A percentile compares a stretch with the other conserved stretches of the same genome.
Conservation (phyloP, 176 grass and related monocot species). For the Miscanthus lutarioriparius region DNA sequence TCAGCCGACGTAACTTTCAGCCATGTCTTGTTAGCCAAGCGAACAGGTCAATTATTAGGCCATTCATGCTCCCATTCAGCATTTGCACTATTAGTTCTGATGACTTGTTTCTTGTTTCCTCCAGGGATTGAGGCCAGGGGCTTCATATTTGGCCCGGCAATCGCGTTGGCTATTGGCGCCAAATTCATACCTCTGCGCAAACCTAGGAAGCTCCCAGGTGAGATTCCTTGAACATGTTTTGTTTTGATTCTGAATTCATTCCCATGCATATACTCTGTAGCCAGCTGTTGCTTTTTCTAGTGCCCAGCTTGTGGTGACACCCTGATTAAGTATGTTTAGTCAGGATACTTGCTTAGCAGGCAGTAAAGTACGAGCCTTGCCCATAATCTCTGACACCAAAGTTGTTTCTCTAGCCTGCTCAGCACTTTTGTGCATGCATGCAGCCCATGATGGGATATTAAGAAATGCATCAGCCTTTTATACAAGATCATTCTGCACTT, state of each 20-base stretch:
- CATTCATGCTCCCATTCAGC: not conserved
- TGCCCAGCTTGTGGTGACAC: not conserved
- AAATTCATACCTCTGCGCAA: slow-evolving; percentile 97
- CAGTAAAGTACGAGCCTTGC: not conserved
- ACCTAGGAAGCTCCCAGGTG: slow-evolving; percentile 88
- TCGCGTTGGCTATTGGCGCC: slow-evolving; percentile 71
- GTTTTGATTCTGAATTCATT: not conserved
- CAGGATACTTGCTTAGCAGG: slow-evolving; percentile 2
- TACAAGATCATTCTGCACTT: not conserved
- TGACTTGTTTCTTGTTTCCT: not conserved
- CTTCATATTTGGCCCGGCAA: slow-evolving; percentile 87
- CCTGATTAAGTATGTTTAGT: not conserved
- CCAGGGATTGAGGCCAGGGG: slow-evolving; percentile 90
- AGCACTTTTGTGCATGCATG: slow-evolving; percentile 8
- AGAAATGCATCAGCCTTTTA: not conserved
- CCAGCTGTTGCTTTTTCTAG: not conserved
- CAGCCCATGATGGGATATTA: slow-evolving; percentile 16
- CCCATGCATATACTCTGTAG: not conserved
- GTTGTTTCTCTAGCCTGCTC: not conserved
- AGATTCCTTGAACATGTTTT: not conserved
- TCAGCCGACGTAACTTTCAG: too few relatives aligned
- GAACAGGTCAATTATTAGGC: too few relatives aligned
- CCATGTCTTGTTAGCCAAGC: too few relatives aligned
- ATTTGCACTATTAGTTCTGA: not conserved
- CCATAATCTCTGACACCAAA: slow-evolving; percentile 27